These are phyloP conservation scores for Acanthamoeba royreba DNA, from an alignment of 208 protist genomes.

Conservation along the genomic window DNA sequence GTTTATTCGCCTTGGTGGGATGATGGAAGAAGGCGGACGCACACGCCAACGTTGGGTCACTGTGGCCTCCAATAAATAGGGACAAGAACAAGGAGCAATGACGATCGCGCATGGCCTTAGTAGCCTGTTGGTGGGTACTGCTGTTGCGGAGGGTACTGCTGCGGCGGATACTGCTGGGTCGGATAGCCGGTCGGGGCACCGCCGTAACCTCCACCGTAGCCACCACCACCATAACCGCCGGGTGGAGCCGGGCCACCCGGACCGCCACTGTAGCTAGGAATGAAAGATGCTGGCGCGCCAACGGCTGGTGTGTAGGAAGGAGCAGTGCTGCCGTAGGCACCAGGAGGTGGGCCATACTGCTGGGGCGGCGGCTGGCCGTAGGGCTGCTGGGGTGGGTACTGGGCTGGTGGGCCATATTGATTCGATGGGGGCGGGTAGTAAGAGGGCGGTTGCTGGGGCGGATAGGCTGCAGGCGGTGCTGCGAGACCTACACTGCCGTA, in stretches of 20 bases:
- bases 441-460: neutral
- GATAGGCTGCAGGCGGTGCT: neutral
- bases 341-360: neutral
- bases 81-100: neutral
- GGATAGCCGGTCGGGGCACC: neutral
- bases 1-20: too few relatives aligned
- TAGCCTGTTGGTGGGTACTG: conserved; percentile 24
- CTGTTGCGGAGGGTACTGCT: too few relatives aligned
- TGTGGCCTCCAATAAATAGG: too few relatives aligned
- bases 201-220: neutral
- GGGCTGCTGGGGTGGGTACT: neutral
- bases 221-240: neutral
- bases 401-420: neutral
- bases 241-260: too few relatives aligned
- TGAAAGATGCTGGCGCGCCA: neutral
- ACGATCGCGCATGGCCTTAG: neutral
- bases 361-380: neutral
- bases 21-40: too few relatives aligned
- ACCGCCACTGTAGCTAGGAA: neutral
- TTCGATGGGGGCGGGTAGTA: neutral
- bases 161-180: too few relatives aligned
- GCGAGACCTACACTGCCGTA: neutral
- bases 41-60: too few relatives aligned
- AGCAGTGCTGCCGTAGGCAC: too few relatives aligned
- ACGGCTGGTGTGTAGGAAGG: too few relatives aligned